phyloP scores from a whole-genome alignment of 441 rosid genomes.

The Capsella rubella region DNA sequence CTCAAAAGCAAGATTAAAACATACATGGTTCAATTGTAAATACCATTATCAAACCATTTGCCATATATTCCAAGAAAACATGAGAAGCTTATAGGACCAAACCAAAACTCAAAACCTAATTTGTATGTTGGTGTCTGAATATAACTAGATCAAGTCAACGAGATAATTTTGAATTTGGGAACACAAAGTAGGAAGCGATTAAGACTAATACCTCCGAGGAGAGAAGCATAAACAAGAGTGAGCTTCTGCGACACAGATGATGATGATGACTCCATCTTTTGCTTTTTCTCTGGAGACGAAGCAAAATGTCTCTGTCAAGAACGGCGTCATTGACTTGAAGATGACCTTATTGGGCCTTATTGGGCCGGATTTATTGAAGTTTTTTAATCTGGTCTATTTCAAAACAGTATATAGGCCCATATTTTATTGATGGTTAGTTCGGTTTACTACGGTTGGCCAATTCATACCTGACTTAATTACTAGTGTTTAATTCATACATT shows the following conservation, averaged over 20 bases:
- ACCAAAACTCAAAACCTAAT: not conserved
- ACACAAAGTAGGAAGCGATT: not conserved
- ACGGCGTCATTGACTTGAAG: conserved; percentile 8
- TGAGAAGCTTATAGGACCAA: too few species aligned
- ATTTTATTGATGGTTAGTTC: too few species aligned
- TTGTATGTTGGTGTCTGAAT: not conserved
- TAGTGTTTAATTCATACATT: too few species aligned
- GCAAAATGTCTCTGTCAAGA: not conserved
- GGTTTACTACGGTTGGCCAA: too few species aligned
- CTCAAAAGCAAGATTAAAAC: not conserved
- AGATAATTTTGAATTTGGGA: not conserved
- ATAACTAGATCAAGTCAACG: not conserved
- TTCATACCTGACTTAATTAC: too few species aligned
- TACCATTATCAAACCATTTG: not conserved
- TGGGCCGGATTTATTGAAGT: not conserved
- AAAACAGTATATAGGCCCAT: not conserved
- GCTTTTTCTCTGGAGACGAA: conserved; percentile 35
- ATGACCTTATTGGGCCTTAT: not conserved
- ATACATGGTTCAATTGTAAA: not conserved
- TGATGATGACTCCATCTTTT: conserved; percentile 45
- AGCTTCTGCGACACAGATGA: conserved; percentile 83
- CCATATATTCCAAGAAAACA: too few species aligned
- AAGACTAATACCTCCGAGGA: conserved; percentile 68
- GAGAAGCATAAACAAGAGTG: conserved; percentile 79
- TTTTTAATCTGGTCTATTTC: not conserved